phyloP scores from a whole-genome alignment of 116 monocot genomes.

The Thalassia testudinum region DNA sequence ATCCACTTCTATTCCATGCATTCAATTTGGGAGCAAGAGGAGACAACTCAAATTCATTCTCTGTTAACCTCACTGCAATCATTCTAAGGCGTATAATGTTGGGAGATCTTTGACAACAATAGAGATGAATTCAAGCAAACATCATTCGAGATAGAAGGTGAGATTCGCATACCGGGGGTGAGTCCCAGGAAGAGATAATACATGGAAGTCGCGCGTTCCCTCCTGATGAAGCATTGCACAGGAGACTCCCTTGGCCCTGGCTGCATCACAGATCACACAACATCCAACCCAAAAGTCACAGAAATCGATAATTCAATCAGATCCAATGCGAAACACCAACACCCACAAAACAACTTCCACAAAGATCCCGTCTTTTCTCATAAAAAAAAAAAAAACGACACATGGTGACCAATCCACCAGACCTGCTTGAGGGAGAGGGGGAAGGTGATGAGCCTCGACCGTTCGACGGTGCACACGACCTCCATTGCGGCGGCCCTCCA shows the following conservation, averaged over 20 bases:
- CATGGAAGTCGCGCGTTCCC: conserved; percentile 54
- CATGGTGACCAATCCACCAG: neutral
- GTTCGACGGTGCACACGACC: conserved; percentile 42
- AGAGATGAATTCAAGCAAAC: neutral
- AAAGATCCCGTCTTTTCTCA: neutral
- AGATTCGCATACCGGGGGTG: conserved; percentile 35
- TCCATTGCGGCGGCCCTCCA: neutral
- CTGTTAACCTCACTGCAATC: too few relatives aligned
- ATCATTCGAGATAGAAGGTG: too few relatives aligned
- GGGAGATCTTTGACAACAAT: neutral
- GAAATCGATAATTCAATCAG: neutral
- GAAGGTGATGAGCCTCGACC: conserved; percentile 64
- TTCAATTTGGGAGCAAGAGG: too few relatives aligned
- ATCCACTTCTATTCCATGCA: too few relatives aligned
- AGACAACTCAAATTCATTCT: too few relatives aligned
- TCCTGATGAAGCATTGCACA: conserved; percentile 80
- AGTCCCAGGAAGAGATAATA: conserved; percentile 65
- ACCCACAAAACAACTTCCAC: too few relatives aligned
- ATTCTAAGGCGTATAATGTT: neutral
- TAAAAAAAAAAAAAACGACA: neutral
- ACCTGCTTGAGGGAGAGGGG: conserved; percentile 79
- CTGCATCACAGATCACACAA: conserved; percentile 30
- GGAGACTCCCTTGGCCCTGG: conserved; percentile 58
- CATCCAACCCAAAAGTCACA: neutral
- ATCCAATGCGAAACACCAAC: neutral